Evolutionary conservation across 2,329 filamentous ascomycete species (phyloP), one percentile per base, ranked within the genome.

Genomic region (Byssoonygena ceratinophila): DNA sequence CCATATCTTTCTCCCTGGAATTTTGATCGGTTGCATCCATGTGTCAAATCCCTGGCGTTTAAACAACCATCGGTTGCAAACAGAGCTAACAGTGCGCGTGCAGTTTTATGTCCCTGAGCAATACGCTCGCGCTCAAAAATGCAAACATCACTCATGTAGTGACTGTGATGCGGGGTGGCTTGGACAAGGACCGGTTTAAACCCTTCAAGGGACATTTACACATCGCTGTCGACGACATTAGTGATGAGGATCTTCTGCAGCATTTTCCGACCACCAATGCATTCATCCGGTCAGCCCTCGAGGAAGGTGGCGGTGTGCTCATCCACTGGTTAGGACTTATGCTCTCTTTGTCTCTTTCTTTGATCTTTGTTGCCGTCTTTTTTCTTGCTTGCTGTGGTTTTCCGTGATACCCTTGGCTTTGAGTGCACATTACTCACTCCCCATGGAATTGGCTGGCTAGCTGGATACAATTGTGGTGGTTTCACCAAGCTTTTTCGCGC

Each of bases 181-280:
- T 79, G 46, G 73, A 78, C 60, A 69, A 76, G 59, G 71, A 72
- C 55, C 74, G 76, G 37, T 82, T 80, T 63, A 75, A 78, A 57
- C 74, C 76, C 39, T 88, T 82, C 66, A 72, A 82, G 58, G 85
- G 90, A 63, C 88, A 94, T 66, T 76, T 87, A 60, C 77, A 82
- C 55, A 84, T 97, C 58, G 84, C 94, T 59, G 81, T 96, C 40
- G 87, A 97, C 67, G 92, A 98, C 72, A 80, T 90, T 48, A 87
- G 91, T 18, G 88, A 96, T 63, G 84, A 90, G 60, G 87, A 98
- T 68, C 70, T 97, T 48, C 72, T 97, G 16, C 79, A 85, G 57
- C 82, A 94, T 67, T 84, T 97, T 56, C 81, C 89, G 5, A 75
- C 75, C 49, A 85, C 85, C 53, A 86, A 92, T 61, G 77, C 76